These are phyloP conservation scores for Sarocladiaceae sp. DNA, from an alignment of 2,329 filamentous ascomycete genomes.

Conservation along the genomic window DNA sequence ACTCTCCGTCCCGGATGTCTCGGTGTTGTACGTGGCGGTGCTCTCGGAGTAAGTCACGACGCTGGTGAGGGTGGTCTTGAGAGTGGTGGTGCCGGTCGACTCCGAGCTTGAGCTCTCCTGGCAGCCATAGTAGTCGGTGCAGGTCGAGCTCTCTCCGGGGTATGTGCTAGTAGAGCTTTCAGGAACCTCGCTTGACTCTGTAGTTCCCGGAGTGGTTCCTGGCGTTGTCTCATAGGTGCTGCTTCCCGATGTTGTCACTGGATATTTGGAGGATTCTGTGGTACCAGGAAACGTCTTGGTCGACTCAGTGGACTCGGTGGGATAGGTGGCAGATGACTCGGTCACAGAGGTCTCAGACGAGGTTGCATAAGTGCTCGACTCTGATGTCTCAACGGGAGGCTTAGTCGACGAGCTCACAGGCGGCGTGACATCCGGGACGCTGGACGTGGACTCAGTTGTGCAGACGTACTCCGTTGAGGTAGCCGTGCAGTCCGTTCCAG, in stretches of 20 bases:
- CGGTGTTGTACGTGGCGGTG: neutral
- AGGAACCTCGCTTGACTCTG: neutral
- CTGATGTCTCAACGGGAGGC: neutral
- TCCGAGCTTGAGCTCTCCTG: neutral
- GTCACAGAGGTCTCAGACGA: neutral
- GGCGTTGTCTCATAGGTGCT: conserved; percentile 1
- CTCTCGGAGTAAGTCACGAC: conserved; percentile 3
- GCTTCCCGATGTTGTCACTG: conserved; percentile 1
- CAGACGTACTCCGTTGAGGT: conserved; percentile 8
- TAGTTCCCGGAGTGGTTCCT: neutral
- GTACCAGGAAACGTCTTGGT: conserved; percentile 3
- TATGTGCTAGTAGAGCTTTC: neutral
- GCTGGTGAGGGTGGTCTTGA: conserved; percentile 5
- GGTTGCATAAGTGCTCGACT: neutral
- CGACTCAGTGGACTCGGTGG: neutral
- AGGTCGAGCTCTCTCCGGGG: neutral
- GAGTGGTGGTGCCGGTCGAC: conserved; percentile 2
- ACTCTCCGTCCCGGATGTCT: neutral
- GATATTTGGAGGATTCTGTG: neutral
- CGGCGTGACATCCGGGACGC: neutral
- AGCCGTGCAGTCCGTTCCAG: conserved; percentile 9
- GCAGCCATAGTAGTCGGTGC: conserved; percentile 9
- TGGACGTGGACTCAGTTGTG: conserved; percentile 5
- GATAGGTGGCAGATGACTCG: neutral
- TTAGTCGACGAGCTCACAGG: conserved; percentile 1